These are phyloP conservation scores for Verticillium zaregamsianum DNA, from an alignment of 2,329 filamentous ascomycete species.

Conservation along the genomic window DNA sequence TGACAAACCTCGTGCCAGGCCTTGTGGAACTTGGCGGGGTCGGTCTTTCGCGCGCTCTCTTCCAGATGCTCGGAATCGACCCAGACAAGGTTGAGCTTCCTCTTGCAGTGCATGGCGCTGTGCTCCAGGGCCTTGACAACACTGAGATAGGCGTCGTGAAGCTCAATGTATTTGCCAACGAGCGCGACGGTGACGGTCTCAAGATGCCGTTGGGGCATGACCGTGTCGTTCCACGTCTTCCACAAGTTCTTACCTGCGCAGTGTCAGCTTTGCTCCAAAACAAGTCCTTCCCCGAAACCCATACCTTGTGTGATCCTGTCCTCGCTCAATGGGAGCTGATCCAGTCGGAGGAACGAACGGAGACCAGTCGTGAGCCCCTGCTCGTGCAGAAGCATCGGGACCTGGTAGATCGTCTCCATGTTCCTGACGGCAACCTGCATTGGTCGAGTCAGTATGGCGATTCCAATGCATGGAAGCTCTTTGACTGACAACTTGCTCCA, in stretches of 20 bases:
- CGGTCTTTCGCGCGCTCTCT: conserved; percentile 50
- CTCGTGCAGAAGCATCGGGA: conserved; percentile 84
- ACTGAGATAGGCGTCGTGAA: conserved; percentile 82
- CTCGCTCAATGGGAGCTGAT: conserved; percentile 48
- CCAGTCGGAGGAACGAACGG: conserved; percentile 55
- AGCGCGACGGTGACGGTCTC: conserved; percentile 76
- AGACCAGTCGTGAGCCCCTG: conserved; percentile 57
- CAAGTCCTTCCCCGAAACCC: too few relatives aligned
- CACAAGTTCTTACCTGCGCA: conserved; percentile 51
- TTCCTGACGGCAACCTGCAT: conserved; percentile 71
- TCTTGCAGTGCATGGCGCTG: conserved; percentile 78
- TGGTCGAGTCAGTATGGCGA: background rate
- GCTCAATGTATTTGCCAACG: conserved; percentile 86
- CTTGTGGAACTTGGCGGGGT: conserved; percentile 74
- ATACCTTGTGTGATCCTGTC: conserved; percentile 56
- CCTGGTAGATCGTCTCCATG: conserved; percentile 88
- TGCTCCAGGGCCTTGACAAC: conserved; percentile 88
- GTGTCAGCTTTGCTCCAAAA: too few relatives aligned
- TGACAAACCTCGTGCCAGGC: conserved; percentile 79
- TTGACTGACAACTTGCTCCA: conserved; percentile 61
- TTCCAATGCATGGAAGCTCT: background rate
- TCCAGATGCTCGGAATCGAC: conserved; percentile 86
- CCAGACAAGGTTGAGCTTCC: conserved; percentile 76
- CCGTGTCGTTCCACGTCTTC: conserved; percentile 38
- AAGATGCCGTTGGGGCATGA: conserved; percentile 22